Conservation (phyloP, 2,329 filamentous ascomycete species). For the Sarocladium oryzae region DNA sequence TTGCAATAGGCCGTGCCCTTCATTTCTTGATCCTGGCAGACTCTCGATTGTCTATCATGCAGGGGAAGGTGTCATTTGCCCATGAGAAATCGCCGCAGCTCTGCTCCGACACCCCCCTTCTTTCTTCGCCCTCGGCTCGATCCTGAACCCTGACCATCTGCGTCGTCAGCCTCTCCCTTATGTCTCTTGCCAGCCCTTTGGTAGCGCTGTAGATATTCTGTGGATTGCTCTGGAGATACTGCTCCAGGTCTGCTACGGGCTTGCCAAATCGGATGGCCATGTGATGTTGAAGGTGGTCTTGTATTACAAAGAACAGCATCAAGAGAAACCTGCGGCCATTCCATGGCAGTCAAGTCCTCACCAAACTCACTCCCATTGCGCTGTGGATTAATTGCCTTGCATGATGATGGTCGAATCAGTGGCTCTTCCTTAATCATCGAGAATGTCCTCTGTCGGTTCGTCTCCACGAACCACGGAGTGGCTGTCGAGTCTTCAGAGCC, state of each 20-base stretch:
- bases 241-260: background rate
- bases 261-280: background rate
- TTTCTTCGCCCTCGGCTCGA: conserved; percentile 14
- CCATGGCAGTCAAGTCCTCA: conserved; percentile 24
- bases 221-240: conserved; percentile 17
- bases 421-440: conserved; percentile 32
- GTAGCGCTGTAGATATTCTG: conserved; percentile 29
- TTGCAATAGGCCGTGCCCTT: too few species aligned
- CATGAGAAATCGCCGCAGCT: conserved; percentile 19
- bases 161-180: background rate
- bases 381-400: conserved; percentile 16
- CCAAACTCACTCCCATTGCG: conserved; percentile 18
- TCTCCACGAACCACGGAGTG: background rate
- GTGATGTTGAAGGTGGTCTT: conserved; percentile 6
- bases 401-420: conserved; percentile 31
- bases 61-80: too few species aligned
- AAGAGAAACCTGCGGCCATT: conserved; percentile 18
- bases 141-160: background rate
- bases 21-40: too few species aligned
- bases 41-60: too few species aligned
- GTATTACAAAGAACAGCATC: background rate
- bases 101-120: conserved; percentile 16
- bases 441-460: conserved; percentile 12
- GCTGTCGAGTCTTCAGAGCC: background rate
- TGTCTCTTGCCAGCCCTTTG: conserved; percentile 12